Evolutionary conservation across 768 basidiomycete species (phyloP), one percentile per base, ranked within the genome.

Genomic region (Psilocybe azurescens): DNA sequence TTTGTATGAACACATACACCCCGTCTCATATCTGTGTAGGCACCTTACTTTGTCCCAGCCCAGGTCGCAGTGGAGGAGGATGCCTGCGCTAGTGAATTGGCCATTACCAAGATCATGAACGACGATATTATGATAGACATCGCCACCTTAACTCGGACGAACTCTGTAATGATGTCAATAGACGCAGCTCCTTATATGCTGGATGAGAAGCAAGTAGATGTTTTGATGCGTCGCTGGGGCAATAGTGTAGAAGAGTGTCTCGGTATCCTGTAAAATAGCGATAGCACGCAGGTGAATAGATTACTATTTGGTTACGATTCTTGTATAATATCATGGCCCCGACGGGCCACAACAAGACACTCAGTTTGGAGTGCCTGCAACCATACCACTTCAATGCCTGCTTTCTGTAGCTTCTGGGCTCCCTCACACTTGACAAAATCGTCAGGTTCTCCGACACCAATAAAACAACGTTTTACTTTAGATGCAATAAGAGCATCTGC

Each of bases 351-450:
- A 28, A 78, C 78, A 58, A 99, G 78, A 75, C 97, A 98, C 66
- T 91, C 85, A 39, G 88, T 81, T 69, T 94, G 93, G 47, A 97
- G 72, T 2, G 87, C 90, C 28, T 79, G 79, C 18, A 93, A 62
- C 86, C 93, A 90, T n/a, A 90, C 69, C 0, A 97, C 85, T 50
- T 90, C 84, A 4, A 94, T 80, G 3, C 90, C 93, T 6, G 86
- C 89, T 28, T 88, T 83, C 69, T 75, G 82, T 66, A 98, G 71
- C 68, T 85, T 87, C 62, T 79, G 80, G 3, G 92, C 91, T 5
- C 97, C 97, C 74, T 96, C 91, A 71, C 97, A 99, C 9, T 86
- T 81, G 11, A 99, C 97, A 72, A 98, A 99, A 74, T 99, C 97
- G 58, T 86, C 86, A 3, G 97, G 97, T 74, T 99, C 97, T 62